Evolutionary conservation across 345 rosid species (phyloP), one percentile per base, ranked within the genome.

Genomic region (Eucalyptus erythrocorys): DNA sequence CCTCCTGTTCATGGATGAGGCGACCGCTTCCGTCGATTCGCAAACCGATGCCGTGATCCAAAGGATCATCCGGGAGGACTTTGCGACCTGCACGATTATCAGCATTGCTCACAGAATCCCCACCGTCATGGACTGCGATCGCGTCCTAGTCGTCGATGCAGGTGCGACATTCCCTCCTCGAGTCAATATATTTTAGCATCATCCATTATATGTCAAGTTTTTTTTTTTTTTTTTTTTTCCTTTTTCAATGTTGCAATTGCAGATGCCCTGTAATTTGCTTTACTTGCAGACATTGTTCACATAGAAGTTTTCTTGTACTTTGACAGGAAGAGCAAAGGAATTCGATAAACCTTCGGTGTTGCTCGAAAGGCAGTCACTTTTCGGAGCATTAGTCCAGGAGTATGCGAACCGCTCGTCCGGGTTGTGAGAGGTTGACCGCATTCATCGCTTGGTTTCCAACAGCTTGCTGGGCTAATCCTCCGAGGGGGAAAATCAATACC

Each of bases 31-130:
- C 1, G 97, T 97, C 61, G 99, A 97, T 92, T 97, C 99, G 2
- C 97, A 96, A 88, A 97, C 99, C 0, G 99, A 96, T 40, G 95
- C 98, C 1, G 96, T 93, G 87, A 96, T 97, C 88, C 99, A 97
- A 89, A 95, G 91, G 94, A 96, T 97, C 90, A 96, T 97, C 42
- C 91, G 99, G 37, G 97, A 97, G 93, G 99, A 96, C 87, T 97
- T 97, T 80, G 96, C 91, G 17, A 88, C 96, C 2, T 95, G 98
- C 86, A 96, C 99, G 6, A 96, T 97, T 13, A 94, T 97, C 90
- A 97, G 99, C 94, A 97, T 97, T 87, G 99, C 99, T 91, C 99
- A 97, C 88, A 93, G 99, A 91, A 97, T 97, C 89, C 98, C 99
- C 12, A 97, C 99, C 19, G 99, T 97, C 86, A 97, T 97, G 99